Conservation (phyloP, 2,329 filamentous ascomycete genomes). For the Fusarium chuoi region DNA sequence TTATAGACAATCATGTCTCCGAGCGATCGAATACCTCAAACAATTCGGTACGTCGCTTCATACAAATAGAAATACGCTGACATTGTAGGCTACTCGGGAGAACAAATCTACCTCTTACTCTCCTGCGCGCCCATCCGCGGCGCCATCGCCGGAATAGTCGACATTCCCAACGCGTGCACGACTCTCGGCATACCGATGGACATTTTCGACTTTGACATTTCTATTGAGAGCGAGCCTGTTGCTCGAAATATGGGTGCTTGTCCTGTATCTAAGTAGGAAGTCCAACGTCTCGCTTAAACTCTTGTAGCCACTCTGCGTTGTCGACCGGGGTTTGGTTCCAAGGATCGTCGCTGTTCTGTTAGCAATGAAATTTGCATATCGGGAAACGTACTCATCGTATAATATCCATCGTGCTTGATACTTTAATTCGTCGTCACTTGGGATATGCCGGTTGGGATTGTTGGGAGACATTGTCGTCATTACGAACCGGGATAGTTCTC, state of each 20-base stretch:
- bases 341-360: slow-evolving; percentile 26
- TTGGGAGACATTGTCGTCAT: slow-evolving; percentile 35
- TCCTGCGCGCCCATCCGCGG: slow-evolving; percentile 90
- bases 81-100: slow-evolving; percentile 60
- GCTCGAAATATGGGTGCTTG: slow-evolving; percentile 44
- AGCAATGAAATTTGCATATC: background rate
- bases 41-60: slow-evolving; percentile 43
- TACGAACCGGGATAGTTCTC: slow-evolving; percentile 30
- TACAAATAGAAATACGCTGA: background rate
- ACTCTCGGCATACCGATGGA: slow-evolving; percentile 90
- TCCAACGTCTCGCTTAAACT: slow-evolving; percentile 38
- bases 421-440: slow-evolving; percentile 30
- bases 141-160: slow-evolving; percentile 88
- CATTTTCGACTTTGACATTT: slow-evolving; percentile 94
- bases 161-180: slow-evolving; percentile 91
- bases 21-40: slow-evolving; percentile 53
- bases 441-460: slow-evolving; percentile 32
- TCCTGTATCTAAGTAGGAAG: slow-evolving; percentile 30
- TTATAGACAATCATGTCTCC: slow-evolving; percentile 82
- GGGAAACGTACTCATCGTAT: slow-evolving; percentile 29
- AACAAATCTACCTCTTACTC: slow-evolving; percentile 87
- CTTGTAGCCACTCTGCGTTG: slow-evolving; percentile 34
- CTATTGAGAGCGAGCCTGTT: slow-evolving; percentile 66
- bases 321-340: slow-evolving; percentile 41
- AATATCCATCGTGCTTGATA: slow-evolving; percentile 34